These are phyloP conservation scores for Pterulicium gracile DNA, from an alignment of 1,284 basidiomycete genomes.

Conservation along the genomic window DNA sequence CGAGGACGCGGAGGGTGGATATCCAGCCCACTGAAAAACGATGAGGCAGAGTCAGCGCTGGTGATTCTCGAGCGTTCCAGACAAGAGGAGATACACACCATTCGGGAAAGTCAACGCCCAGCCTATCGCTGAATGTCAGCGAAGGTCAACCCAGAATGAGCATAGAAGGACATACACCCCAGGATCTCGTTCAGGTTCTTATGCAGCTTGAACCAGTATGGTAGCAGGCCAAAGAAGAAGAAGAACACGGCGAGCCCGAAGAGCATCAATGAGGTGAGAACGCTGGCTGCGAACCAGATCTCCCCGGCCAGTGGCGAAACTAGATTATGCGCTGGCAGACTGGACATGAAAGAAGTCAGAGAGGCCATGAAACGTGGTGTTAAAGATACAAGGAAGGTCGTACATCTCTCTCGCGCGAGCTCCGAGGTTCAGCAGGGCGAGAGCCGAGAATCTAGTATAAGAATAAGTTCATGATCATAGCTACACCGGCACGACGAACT, in stretches of 20 bases:
- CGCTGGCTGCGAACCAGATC: slow-evolving; percentile 32
- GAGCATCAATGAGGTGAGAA: slow-evolving; percentile 28
- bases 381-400: slow-evolving; percentile 13
- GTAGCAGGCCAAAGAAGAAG: slow-evolving; percentile 32
- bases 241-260: slow-evolving; percentile 38
- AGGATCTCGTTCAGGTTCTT: slow-evolving; percentile 36
- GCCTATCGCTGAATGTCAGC: slow-evolving; percentile 15
- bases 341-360: slow-evolving; percentile 14
- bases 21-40: slow-evolving; percentile 41
- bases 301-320: slow-evolving; percentile 31
- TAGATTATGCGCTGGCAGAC: slow-evolving; percentile 26
- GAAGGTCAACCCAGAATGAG: background rate
- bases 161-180: slow-evolving; percentile 25
- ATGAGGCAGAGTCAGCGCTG: no score
- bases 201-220: slow-evolving; percentile 40
- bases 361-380: no score
- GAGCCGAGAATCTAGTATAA: slow-evolving; percentile 29
- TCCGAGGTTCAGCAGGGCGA: slow-evolving; percentile 36
- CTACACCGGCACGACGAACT: background rate
- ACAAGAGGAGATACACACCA: slow-evolving; percentile 17
- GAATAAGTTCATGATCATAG: no score
- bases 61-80: no score
- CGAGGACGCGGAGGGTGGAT: slow-evolving; percentile 27
- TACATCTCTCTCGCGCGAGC: slow-evolving; percentile 27
- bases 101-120: slow-evolving; percentile 41